Conservation (phyloP, 225 moss, liverwort and hornwort species). For the Anthoceros angustus region DNA sequence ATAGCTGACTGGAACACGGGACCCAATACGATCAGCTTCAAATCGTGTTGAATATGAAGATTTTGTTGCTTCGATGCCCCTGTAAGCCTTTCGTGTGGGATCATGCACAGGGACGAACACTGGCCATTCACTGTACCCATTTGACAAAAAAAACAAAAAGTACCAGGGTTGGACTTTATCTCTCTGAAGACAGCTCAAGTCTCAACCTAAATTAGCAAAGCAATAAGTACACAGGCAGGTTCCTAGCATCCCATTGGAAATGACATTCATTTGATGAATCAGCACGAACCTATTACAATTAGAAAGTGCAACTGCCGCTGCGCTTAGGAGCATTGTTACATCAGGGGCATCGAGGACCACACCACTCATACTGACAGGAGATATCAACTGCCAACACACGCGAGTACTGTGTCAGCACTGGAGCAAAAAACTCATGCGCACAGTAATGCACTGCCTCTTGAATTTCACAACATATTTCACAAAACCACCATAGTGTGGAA, state of each 20-base stretch:
- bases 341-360: slow-evolving; percentile 73
- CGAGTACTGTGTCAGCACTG: not conserved
- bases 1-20: slow-evolving; percentile 88
- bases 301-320: slow-evolving; percentile 84
- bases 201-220: slow-evolving; percentile 7
- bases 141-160: slow-evolving; percentile 9
- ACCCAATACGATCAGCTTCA: slow-evolving; percentile 74
- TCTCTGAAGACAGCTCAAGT: not conserved
- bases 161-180: slow-evolving; percentile 8
- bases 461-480: slow-evolving; percentile 5
- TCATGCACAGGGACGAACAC: slow-evolving; percentile 88
- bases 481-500: not conserved
- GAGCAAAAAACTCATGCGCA: slow-evolving; percentile 1
- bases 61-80: slow-evolving; percentile 75
- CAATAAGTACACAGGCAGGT: not conserved
- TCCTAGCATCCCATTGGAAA: not conserved
- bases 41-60: slow-evolving; percentile 57
- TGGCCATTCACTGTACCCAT: slow-evolving; percentile 62
- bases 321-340: slow-evolving; percentile 80
- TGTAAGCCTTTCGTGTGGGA: slow-evolving; percentile 60
- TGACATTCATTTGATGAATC: not conserved
- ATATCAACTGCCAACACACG: slow-evolving; percentile 41
- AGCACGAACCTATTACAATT: slow-evolving; percentile 70
- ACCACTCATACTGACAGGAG: slow-evolving; percentile 43
- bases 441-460: slow-evolving; percentile 8